Conservation (phyloP, 805 yeast genomes). For the Lipomyces sp. region DNA sequence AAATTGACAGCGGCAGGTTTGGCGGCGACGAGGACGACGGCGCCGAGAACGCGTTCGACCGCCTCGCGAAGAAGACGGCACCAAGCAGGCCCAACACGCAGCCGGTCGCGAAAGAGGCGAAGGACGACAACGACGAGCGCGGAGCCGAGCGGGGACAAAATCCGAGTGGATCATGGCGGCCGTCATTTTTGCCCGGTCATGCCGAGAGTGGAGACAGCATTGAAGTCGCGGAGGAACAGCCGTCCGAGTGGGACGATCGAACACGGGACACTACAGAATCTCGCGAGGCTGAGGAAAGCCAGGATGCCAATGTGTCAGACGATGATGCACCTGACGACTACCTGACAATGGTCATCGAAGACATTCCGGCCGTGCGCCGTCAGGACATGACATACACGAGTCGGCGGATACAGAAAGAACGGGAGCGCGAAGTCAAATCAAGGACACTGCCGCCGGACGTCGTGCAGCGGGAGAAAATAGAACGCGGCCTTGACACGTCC, state of each 20-base stretch:
- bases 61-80: no score
- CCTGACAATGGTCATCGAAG: conserved; percentile 22
- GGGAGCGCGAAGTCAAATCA: conserved; percentile 3
- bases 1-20: no score
- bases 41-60: no score
- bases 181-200: no score
- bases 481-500: conserved; percentile 11
- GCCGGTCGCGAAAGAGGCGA: no score
- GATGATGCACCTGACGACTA: conserved; percentile 20
- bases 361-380: background rate
- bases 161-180: no score
- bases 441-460: conserved; percentile 1
- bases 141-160: no score
- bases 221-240: no score
- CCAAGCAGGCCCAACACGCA: no score
- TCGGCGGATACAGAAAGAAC: background rate
- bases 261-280: background rate
- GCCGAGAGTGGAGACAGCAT: no score
- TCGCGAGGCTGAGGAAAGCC: background rate
- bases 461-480: conserved; percentile 15
- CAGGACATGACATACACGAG: conserved; percentile 18
- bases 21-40: no score
- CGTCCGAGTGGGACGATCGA: background rate
- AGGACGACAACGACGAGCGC: no score
- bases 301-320: background rate